phyloP scores from a whole-genome alignment of 2,329 filamentous ascomycete genomes.

The Elsinoe fawcettii region DNA sequence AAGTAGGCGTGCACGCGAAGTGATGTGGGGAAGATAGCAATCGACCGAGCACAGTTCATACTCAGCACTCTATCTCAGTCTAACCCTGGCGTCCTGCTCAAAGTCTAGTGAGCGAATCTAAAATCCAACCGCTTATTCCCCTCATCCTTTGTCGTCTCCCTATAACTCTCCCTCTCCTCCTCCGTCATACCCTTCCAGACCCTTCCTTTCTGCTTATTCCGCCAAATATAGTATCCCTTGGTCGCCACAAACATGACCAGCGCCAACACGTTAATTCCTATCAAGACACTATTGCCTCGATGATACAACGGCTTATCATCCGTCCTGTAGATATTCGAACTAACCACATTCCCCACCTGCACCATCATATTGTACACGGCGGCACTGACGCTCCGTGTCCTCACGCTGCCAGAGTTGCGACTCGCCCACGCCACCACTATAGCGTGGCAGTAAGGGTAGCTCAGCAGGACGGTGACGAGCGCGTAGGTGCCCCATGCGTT shows the following conservation, averaged over 20 bases:
- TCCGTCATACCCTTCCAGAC: conserved; percentile 33
- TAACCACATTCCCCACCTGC: conserved; percentile 41
- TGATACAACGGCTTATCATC: conserved; percentile 40
- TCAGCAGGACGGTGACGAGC: conserved; percentile 34
- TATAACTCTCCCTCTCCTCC: conserved; percentile 30
- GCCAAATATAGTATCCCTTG: conserved; percentile 29
- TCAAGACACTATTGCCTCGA: conserved; percentile 33
- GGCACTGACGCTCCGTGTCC: conserved; percentile 36
- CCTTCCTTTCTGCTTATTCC: conserved; percentile 26
- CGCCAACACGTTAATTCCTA: conserved; percentile 27
- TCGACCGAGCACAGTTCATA: too few species aligned
- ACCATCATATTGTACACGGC: conserved; percentile 42
- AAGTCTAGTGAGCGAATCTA: conserved; percentile 14
- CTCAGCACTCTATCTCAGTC: too few species aligned
- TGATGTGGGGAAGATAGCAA: too few species aligned
- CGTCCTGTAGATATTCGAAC: conserved; percentile 42
- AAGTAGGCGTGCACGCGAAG: too few species aligned
- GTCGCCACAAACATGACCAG: conserved; percentile 26
- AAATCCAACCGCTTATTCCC: conserved; percentile 23
- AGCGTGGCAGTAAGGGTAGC: conserved; percentile 39
- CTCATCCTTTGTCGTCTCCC: conserved; percentile 30
- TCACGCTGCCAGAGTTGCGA: conserved; percentile 36
- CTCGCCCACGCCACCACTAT: conserved; percentile 38
- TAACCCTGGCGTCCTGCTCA: not conserved
- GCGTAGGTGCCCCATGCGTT: conserved; percentile 34